Conservation (phyloP, 2,329 filamentous ascomycete genomes). For the Aspergillus floridensis region DNA sequence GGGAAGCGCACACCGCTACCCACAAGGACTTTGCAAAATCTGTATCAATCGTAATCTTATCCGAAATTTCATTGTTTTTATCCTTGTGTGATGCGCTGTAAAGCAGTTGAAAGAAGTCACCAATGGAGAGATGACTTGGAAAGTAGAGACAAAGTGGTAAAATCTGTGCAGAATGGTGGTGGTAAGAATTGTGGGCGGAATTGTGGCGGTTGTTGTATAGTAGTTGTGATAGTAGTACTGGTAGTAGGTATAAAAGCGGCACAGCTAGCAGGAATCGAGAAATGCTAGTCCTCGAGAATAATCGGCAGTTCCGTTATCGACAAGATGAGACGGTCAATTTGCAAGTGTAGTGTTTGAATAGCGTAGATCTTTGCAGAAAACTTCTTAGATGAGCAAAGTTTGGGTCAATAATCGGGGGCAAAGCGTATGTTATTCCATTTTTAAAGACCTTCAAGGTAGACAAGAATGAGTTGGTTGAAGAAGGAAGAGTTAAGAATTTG, state of each 20-base stretch:
- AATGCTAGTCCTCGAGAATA: background rate
- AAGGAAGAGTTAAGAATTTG: background rate
- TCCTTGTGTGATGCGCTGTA: background rate
- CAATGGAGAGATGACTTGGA: background rate
- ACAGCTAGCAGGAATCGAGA: background rate
- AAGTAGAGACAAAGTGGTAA: background rate
- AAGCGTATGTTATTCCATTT: conserved; percentile 24
- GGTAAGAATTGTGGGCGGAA: background rate
- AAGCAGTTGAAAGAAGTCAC: conserved; percentile 1
- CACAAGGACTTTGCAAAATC: conserved; percentile 17
- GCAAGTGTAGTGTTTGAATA: background rate
- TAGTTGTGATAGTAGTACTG: background rate
- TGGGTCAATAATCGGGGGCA: conserved; percentile 1
- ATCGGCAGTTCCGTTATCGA: background rate
- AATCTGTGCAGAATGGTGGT: background rate
- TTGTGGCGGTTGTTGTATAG: background rate
- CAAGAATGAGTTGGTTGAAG: background rate
- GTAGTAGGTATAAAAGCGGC: background rate
- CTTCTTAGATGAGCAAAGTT: background rate
- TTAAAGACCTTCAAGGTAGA: background rate
- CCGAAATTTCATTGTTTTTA: conserved; percentile 15
- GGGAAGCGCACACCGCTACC: conserved; percentile 20
- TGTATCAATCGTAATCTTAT: conserved; percentile 14
- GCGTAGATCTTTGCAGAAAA: background rate
- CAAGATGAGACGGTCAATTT: background rate